Percentiles rank a stretch among this genome's conserved stretches.
Evolutionary conservation across 2,329 filamentous ascomycete genomes (phyloP).

Genomic region (Fusarium nisikadoi): DNA sequence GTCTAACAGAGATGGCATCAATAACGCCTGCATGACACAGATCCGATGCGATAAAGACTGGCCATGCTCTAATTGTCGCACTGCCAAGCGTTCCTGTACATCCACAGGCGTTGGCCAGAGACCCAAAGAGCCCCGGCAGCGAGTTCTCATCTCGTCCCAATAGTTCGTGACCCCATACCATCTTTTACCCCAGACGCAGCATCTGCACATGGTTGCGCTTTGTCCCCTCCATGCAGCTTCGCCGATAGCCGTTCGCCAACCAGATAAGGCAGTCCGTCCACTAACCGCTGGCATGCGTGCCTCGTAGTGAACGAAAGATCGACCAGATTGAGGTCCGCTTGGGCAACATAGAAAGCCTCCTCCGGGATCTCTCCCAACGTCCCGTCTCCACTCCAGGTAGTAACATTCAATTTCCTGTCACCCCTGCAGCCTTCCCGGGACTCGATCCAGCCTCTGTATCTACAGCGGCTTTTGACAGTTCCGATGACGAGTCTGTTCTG

Average conservation of each 20-base stretch:
- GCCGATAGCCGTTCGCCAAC: background rate
- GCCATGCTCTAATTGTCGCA: slow-evolving; percentile 68
- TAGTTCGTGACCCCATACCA: slow-evolving; percentile 57
- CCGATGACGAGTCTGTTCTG: slow-evolving; percentile 55
- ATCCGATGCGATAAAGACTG: slow-evolving; percentile 69
- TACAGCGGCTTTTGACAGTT: slow-evolving; percentile 51
- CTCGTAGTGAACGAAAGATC: slow-evolving; percentile 62
- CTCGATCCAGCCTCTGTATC: slow-evolving; percentile 43
- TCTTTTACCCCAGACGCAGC: background rate
- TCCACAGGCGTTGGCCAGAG: slow-evolving; percentile 65
- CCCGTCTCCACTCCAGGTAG: slow-evolving; percentile 39
- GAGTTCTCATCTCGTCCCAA: slow-evolving; percentile 69
- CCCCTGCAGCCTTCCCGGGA: slow-evolving; percentile 39
- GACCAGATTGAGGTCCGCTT: slow-evolving; percentile 59
- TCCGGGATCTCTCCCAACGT: slow-evolving; percentile 51
- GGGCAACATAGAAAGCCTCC: slow-evolving; percentile 57
- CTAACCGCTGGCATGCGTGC: slow-evolving; percentile 8
- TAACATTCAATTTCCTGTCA: slow-evolving; percentile 33
- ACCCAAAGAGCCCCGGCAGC: slow-evolving; percentile 64
- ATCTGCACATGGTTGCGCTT: slow-evolving; percentile 2
- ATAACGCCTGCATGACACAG: slow-evolving; percentile 49
- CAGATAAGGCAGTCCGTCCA: background rate
- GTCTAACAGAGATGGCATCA: slow-evolving; percentile 5
- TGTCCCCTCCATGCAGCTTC: background rate
- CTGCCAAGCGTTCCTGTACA: slow-evolving; percentile 63